Base-by-base conservation (phyloP, 768 basidiomycete species). In the Phallus indusiatus region DNA sequence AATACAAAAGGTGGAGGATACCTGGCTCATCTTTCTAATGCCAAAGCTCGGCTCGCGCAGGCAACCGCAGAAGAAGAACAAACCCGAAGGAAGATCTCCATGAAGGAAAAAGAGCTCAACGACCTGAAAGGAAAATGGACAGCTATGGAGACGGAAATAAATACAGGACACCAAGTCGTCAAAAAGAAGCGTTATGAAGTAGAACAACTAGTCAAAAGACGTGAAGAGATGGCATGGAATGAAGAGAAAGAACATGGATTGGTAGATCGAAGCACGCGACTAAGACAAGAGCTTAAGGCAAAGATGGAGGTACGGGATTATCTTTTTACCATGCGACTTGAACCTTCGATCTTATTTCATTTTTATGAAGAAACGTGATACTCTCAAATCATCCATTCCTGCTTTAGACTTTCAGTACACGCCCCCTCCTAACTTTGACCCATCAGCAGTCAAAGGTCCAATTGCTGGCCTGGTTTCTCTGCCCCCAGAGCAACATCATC, bases 21-120 rank as follows among this genome's bases (percentile, higher is more conserved):
- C 71, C 87, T 98, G 84, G 96, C 94, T 18, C 94, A 97, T 69
- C 81, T 99, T 47, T 89, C 94, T 0, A 85, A 90, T 14, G 90
- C 94, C 0, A 84, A 84, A 64, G 81, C 81, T 1, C 82, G 83
- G 2, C 72, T 87, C 0, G 84, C 92, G 0, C 86, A 90, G 55
- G 86, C 85, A 0, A 75, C 80, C 8, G 86, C 94, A 0, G 93
- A 94, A 65, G 90, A 90, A 64, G 86, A 94, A 66, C 90, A 94
- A 67, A 81, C 77, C 55, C 84, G 83, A 49, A 76, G 86, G 48
- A 85, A 87, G 69, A 80, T 96, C 42, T 80, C 73, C 1, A 85
- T 93, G 78, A 78, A 78, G 28, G 81, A 90, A 72, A 85, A 83
- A 64, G 95, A 96, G 68, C 69, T 97, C 53, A 83, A 81, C 60